Base-by-base conservation (phyloP, 2,329 filamentous ascomycete species). In the Scolecobasidium constrictum region DNA sequence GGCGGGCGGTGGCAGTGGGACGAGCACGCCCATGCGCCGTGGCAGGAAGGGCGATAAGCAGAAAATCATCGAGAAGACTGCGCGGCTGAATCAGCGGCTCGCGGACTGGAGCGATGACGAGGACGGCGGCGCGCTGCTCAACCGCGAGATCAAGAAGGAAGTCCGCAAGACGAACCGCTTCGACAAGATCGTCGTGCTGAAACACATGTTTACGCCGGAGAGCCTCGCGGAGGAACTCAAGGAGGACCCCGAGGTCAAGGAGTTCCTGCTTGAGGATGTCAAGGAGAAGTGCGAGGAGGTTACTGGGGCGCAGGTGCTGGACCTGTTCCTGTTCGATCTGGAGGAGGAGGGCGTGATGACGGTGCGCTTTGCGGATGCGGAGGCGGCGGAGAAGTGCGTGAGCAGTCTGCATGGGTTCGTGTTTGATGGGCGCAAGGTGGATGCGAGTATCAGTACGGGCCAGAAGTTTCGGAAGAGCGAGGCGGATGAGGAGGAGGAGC, bases 31-130 rank as follows among this genome's bases (percentile, higher is more conserved):
- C 43, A 68, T 73, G 48, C 62, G 62, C 36, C 26, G 26, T 9
- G 26, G 26, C 26, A 31, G n/a, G 26, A 7, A 7, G n/a, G 26
- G 26, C 26, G 69, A 74, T 52, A 77, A 77, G 48, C 86, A 94
- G 49, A 85, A 90, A 62, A 80, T 83, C 59, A 94, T 94, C 66
- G 83, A 80, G 62, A 88, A 88, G 62, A 90, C 86, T 0, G 84
- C 94, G 60, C 92, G 90, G 59, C 71, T 96, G 53, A 86, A 90
- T 50, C 70, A 86, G 38, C 88, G 90, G 64, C 76, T 96, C 23
- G 83, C 87, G 3, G 88, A 96, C 61, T 98, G 92, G 92, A 84
- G 86, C 55, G 90, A 95, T 55, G 88, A 96, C 57, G 82, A 90
- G 43, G 75, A 81, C 19, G 26, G 26, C 26, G n/a, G 9, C n/a